Evolutionary conservation across 805 yeast species (phyloP), one percentile per base, ranked within the genome.

Genomic region (Schizosaccharomyces osmophilus): DNA sequence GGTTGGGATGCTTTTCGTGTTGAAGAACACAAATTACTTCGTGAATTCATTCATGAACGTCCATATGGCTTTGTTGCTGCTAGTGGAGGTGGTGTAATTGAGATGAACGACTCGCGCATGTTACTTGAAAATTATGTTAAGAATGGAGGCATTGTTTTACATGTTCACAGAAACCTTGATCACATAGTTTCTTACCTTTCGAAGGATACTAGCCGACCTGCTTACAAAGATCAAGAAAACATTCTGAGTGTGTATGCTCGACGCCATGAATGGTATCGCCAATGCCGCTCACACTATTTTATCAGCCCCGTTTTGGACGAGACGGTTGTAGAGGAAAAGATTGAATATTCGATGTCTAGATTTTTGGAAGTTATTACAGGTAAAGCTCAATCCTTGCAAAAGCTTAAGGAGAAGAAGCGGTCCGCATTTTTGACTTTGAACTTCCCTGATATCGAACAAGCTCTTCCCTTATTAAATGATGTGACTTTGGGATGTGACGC

Each of bases 21-120:
- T 32, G 72, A 75, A 61, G 99, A 93, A 70, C 66, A 78, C 5
- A 73, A 72, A 54, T 73, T 85, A 55, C 78, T 85, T 64, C 71
- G 76, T 60, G 78, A 79, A 59, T 74, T 77, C 39, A 64, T 85
- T 22, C 64, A 69, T 2, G 66, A 69, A 13, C 69, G 73, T 62
- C 74, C 77, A 2, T 69, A 70, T 19, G 84, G 84, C 4, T 75
- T 82, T 67, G 85, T 90, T 26, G 78, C 90, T 62, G 86, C 97
- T 0, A 86, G 96, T 60, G 99, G 99, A 42, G 99, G 99, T 55
- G 99, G 99, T 9, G 77, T 93, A 63, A 95, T 93, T 32, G 97
- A 90, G 72, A 78, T 78, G 48, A 76, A 76, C 6, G 78, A 71
- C n/a, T 81, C 94, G 4, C 79, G 97, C 67, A 75, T 75, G 11